Evolutionary conservation across 1,139 yeast genomes (phyloP).

Genomic region (Yamadazyma diddensiae): DNA sequence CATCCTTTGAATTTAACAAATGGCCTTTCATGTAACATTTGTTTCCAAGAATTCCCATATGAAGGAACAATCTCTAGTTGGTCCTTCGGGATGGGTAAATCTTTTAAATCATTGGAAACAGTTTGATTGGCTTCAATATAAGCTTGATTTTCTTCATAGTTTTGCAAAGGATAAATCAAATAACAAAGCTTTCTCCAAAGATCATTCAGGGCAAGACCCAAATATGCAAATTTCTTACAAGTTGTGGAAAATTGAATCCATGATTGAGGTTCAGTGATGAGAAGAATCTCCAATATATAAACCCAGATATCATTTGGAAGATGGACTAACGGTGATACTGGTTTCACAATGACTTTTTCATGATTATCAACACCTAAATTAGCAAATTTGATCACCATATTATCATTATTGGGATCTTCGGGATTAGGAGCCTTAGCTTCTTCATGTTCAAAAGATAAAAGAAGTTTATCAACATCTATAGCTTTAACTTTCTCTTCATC

Average conservation of each 20-base stretch:
- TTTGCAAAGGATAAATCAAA: constrained; percentile 56
- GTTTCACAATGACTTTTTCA: constrained; percentile 27
- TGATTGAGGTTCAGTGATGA: constrained; percentile 53
- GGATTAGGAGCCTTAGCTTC: constrained; percentile 30
- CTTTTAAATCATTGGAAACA: constrained; percentile 16
- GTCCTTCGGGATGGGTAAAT: constrained; percentile 40
- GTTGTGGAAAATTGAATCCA: constrained; percentile 66
- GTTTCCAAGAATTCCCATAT: constrained; percentile 52
- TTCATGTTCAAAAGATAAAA: constrained; percentile 27
- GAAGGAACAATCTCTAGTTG: constrained; percentile 41
- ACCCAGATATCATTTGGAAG: constrained; percentile 67
- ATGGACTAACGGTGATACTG: constrained; percentile 53
- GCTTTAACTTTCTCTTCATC: constrained; percentile 33
- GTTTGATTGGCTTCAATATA: constrained; percentile 14
- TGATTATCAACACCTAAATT: constrained; percentile 28
- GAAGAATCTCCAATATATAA: constrained; percentile 51
- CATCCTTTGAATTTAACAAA: constrained; percentile 77
- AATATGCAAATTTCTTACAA: constrained; percentile 57
- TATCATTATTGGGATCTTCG: constrained; percentile 18
- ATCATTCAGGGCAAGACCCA: constrained; percentile 56
- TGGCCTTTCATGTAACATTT: constrained; percentile 54
- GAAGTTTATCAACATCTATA: constrained; percentile 36
- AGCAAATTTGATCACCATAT: constrained; percentile 27
- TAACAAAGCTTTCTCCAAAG: constrained; percentile 59
- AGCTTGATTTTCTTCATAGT: constrained; percentile 41